These are phyloP conservation scores for Copromyces sp. DNA, from an alignment of 495 filamentous ascomycete species.

Conservation along the genomic window DNA sequence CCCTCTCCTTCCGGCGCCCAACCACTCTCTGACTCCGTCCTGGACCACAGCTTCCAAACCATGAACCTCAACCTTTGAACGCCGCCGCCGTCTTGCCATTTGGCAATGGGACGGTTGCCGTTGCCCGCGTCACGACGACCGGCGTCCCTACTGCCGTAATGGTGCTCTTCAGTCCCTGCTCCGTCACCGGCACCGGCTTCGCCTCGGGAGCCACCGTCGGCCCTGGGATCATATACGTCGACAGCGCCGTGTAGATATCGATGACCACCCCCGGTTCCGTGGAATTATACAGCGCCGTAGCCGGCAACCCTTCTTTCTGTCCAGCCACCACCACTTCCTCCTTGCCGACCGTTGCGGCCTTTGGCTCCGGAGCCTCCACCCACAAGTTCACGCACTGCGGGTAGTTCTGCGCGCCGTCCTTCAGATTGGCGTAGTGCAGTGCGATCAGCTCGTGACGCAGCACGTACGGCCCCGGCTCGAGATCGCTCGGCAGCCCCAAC, in stretches of 20 bases:
- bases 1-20: too few species aligned
- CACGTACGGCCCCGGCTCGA: slow-evolving; percentile 57
- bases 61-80: not conserved
- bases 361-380: slow-evolving; percentile 13
- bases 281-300: slow-evolving; percentile 22
- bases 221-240: slow-evolving; percentile 42
- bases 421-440: slow-evolving; percentile 51
- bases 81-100: not conserved
- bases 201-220: slow-evolving; percentile 35
- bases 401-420: slow-evolving; percentile 61
- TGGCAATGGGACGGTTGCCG: slow-evolving; percentile 10
- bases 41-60: not conserved
- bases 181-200: slow-evolving; percentile 11
- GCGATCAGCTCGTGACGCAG: slow-evolving; percentile 67
- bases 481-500: slow-evolving; percentile 49
- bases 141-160: slow-evolving; percentile 13
- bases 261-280: slow-evolving; percentile 27
- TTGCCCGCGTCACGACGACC: slow-evolving; percentile 12
- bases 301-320: slow-evolving; percentile 13
- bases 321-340: slow-evolving; percentile 35
- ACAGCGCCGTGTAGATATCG: slow-evolving; percentile 36
- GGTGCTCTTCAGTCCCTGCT: slow-evolving; percentile 4
- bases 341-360: not conserved
- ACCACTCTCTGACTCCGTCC: not conserved
- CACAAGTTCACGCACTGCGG: slow-evolving; percentile 55